A percentile compares a stretch with the other conserved stretches of the same genome.
Conservation (phyloP, 2,329 filamentous ascomycete genomes). For the Chrysoporthe cubensis region DNA sequence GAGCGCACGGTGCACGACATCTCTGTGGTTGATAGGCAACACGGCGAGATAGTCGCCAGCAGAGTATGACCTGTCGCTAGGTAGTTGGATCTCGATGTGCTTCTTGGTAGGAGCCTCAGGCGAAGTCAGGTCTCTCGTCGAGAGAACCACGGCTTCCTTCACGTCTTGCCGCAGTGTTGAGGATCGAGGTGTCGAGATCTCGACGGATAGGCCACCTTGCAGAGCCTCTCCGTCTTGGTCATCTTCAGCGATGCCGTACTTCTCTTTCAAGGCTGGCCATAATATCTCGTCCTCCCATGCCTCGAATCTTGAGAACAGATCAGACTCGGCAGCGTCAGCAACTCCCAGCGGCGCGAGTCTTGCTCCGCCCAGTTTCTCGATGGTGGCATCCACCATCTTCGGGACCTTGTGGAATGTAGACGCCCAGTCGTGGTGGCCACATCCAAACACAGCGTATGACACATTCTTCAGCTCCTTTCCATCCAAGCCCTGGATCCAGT, state of each 20-base stretch:
- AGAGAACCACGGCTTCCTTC: conserved; percentile 60
- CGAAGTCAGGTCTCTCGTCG: conserved; percentile 53
- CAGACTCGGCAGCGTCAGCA: conserved; percentile 61
- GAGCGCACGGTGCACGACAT: conserved; percentile 65
- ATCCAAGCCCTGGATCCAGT: conserved; percentile 63
- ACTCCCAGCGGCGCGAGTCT: conserved; percentile 53
- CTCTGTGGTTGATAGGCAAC: conserved; percentile 69
- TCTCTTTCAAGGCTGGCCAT: conserved; percentile 51
- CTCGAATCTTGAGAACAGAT: conserved; percentile 68
- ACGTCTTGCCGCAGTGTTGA: conserved; percentile 63
- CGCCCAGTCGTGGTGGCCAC: conserved; percentile 60
- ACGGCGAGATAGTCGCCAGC: conserved; percentile 78
- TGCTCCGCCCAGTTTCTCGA: conserved; percentile 52
- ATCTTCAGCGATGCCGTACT: conserved; percentile 32
- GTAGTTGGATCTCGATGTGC: conserved; percentile 68
- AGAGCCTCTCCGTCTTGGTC: conserved; percentile 15
- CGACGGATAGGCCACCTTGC: conserved; percentile 45
- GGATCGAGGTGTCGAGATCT: conserved; percentile 56
- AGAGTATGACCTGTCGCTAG: conserved; percentile 66
- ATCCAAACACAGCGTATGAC: conserved; percentile 70
- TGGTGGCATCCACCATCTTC: conserved; percentile 58
- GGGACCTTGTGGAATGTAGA: conserved; percentile 69
- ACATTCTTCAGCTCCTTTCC: conserved; percentile 55
- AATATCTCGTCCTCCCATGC: conserved; percentile 62
- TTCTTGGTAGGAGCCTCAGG: conserved; percentile 60